Conservation (phyloP, 176 grass and related monocot genomes). For the Oryza rufipogon region DNA sequence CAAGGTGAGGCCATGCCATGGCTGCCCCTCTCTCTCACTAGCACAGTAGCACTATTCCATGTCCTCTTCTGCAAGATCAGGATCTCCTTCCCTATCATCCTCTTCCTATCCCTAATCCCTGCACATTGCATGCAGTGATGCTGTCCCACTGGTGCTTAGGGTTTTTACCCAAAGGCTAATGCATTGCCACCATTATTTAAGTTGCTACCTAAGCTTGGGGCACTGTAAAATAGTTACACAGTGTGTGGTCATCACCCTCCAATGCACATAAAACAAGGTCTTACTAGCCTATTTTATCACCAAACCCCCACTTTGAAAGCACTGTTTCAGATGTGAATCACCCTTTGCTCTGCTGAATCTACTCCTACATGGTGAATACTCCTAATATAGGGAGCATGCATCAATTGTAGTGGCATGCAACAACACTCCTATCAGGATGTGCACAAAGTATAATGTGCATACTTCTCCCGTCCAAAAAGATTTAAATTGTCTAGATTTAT, state of each 20-base stretch:
- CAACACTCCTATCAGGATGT: too few species aligned
- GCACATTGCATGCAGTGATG: not conserved
- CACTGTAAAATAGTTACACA: slow-evolving; percentile 53
- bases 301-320: slow-evolving; percentile 15
- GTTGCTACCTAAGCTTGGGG: slow-evolving; percentile 46
- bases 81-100: slow-evolving; percentile 25
- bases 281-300: slow-evolving; percentile 25
- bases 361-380: not conserved
- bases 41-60: slow-evolving; percentile 55
- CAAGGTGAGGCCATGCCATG: slow-evolving; percentile 38
- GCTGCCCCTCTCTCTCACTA: slow-evolving; percentile 12
- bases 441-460: too few species aligned
- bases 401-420: not conserved
- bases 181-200: slow-evolving; percentile 32
- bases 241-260: slow-evolving; percentile 22
- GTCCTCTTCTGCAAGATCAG: slow-evolving; percentile 61
- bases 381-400: not conserved
- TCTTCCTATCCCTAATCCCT: not conserved
- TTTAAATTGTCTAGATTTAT: too few species aligned
- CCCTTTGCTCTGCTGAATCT: not conserved
- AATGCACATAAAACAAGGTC: slow-evolving; percentile 67
- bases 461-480: too few species aligned
- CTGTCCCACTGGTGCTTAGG: slow-evolving; percentile 17
- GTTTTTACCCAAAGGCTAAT: slow-evolving; percentile 30
- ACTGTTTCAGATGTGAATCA: slow-evolving; percentile 51